A percentile compares a stretch with the other conserved stretches of the same genome.
Evolutionary conservation across 352 stramenopile genomes (phyloP).

Genomic region (Phytopythium cucurbitacearum): DNA sequence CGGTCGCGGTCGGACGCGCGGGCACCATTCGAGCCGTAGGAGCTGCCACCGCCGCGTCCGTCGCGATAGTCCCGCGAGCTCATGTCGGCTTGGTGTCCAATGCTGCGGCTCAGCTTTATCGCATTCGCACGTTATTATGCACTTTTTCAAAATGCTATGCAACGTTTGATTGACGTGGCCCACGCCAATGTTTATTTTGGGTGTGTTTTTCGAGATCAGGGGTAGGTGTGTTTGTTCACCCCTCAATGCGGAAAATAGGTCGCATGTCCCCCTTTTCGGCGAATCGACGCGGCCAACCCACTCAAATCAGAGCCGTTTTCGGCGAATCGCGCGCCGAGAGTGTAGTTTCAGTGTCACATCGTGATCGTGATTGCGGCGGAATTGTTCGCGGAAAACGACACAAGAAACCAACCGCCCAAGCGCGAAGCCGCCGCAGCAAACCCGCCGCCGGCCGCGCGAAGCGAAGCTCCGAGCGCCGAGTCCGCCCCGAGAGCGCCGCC

Average conservation of each 20-base stretch:
- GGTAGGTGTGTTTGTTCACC: no score
- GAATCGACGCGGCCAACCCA: no score
- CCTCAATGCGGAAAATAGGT: no score
- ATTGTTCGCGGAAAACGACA: constrained; percentile 12
- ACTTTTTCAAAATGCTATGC: neutral
- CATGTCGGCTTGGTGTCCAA: constrained; percentile 2
- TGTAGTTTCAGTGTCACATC: neutral
- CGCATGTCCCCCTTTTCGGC: no score
- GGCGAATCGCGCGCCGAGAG: neutral
- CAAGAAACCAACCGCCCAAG: constrained; percentile 9
- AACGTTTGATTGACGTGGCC: neutral
- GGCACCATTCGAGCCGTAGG: constrained; percentile 1
- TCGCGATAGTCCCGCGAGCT: constrained; percentile 26
- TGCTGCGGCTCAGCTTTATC: no score
- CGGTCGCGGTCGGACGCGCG: neutral
- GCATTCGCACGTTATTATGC: no score
- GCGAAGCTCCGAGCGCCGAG: constrained; percentile 1
- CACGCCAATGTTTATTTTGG: neutral
- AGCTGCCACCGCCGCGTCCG: constrained; percentile 10
- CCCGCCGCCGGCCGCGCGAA: no score
- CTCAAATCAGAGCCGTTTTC: constrained; percentile 9
- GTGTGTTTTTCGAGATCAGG: no score
- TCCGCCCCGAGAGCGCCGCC: neutral
- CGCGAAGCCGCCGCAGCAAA: constrained; percentile 5
- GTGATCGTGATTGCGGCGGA: no score